Evolutionary conservation across 2,329 filamentous ascomycete genomes (phyloP).

Genomic region (Fusarium praegraminearum): DNA sequence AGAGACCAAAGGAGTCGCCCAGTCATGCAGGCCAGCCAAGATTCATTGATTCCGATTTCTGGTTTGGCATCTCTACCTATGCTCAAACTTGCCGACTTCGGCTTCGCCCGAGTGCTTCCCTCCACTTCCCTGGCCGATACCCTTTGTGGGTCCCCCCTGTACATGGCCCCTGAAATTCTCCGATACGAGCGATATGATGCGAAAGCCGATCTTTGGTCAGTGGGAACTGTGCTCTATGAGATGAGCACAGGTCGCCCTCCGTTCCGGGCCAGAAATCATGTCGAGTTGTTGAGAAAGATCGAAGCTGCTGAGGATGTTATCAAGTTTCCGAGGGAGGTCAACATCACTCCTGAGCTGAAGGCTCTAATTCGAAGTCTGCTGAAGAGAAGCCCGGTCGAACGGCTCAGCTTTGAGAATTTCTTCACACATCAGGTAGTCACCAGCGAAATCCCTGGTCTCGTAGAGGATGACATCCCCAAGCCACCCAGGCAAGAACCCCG

Average conservation of each 20-base stretch:
- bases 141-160: constrained; percentile 93
- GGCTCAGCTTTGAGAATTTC: constrained; percentile 87
- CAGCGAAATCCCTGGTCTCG: constrained; percentile 81
- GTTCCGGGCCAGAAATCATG: constrained; percentile 92
- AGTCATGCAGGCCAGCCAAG: constrained; percentile 80
- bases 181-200: constrained; percentile 98
- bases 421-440: constrained; percentile 81
- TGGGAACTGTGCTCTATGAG: constrained; percentile 94
- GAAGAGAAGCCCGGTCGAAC: constrained; percentile 86
- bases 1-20: constrained; percentile 66
- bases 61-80: constrained; percentile 90
- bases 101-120: constrained; percentile 93
- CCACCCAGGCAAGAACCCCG: constrained; percentile 53
- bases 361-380: constrained; percentile 81
- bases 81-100: constrained; percentile 98
- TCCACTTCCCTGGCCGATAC: constrained; percentile 94
- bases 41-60: constrained; percentile 82
- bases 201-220: constrained; percentile 97
- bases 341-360: constrained; percentile 82
- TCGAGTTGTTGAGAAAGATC: constrained; percentile 92
- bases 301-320: constrained; percentile 89
- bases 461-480: constrained; percentile 77
- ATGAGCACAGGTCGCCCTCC: constrained; percentile 93
- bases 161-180: constrained; percentile 98
- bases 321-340: constrained; percentile 79